Base-by-base conservation (phyloP, 805 yeast species). In the baker's yeast (Saccharomyces cerevisiae) region DNA sequence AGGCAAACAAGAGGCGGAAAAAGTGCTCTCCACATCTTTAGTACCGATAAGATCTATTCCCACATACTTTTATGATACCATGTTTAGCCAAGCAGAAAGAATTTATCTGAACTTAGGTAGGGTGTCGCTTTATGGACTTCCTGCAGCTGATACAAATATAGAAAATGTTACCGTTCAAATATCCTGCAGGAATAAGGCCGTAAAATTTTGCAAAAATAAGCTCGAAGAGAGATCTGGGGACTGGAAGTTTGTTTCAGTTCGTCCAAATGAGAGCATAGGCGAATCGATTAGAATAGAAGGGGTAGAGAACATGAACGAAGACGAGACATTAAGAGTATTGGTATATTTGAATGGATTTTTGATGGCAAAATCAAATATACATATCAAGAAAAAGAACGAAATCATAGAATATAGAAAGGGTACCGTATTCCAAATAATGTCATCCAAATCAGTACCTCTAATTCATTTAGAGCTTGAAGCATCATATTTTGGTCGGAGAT, bases 211-310 rank as follows among this genome's bases (percentile, higher is more conserved):
- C n/a, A 83, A 82, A 63, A 89, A 87, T 11, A 78, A 87, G 0
- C 84, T 84, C 68, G 88, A 82, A 62, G 65, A 68, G 14, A 76
- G 76, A 9, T 68, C 71, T 46, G 66, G 73, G 27, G 57, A 68
- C 6, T 89, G 95, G 95, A 81, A 80, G 53, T 87, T 89, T 61
- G 78, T 87, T 9, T 82, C 92, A 2, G 88, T 86, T 11, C 75
- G 77, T 59, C 82, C 89, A 0, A 84, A 80, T 46, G 96, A 89
- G 70, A 74, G 76, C 13, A 74, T 89, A 54, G 87, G 91, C 36
- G 96, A 89, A 66, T 74, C 79, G 36, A 78, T 89, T 48, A 81
- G 81, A 62, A 74, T 88, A 14, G 75, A 79, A 57, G 87, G 87
- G 46, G 70, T 87, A 24, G 76, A 78, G 21, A 69, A 73, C 47